Base-by-base conservation (phyloP, 169 alveolate species). In the Plasmodium chabaudi region DNA sequence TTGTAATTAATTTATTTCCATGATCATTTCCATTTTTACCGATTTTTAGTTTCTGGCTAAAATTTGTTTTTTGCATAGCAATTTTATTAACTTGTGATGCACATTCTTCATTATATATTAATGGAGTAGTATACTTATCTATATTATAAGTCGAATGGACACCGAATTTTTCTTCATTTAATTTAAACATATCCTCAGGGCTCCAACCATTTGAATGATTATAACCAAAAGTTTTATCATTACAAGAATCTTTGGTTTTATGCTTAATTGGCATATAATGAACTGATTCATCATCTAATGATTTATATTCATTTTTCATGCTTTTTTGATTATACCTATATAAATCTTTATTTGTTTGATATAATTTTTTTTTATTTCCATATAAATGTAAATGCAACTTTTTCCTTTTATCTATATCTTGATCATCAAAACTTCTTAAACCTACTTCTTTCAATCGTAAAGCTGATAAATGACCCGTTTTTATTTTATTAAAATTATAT, bases 141-240 rank as follows among this genome's bases (percentile, higher is more conserved):
- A 91, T 70, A 23, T 87, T 79, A 90, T 95, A 96, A 15, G 98
- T 96, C 51, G 97, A 94, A 46, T 88, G 93, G 5, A 96, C 96
- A 21, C 97, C 97, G 86, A 96, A 96, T 56, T 95, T 95, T 73
- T 95, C 95, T 47, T 87, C 94, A 89, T 96, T 96, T 69, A 96
- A 88, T 67, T 94, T 92, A 89, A 96, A 96, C 98, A 96, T 96
- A 46, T 95, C 98, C 63, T 95, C 97, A 0, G 94, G 96, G 57
- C 93, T 92, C 98, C 98, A 96, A 1, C 96, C 96, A 42, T 88
- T 73, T 25, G 93, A 92, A 55, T 90, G 94, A 39, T 82, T 92
- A 27, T 87, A 74, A 7, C 96, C 96, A 87, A 94, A 94, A 4
- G 96, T 94, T 61, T 93, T 74, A 46, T 90, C 77, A 53, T 94